A percentile compares a stretch with the other conserved stretches of the same genome.
Conservation (phyloP, 2,329 filamentous ascomycete species). For the Fusarium duplospermum region DNA sequence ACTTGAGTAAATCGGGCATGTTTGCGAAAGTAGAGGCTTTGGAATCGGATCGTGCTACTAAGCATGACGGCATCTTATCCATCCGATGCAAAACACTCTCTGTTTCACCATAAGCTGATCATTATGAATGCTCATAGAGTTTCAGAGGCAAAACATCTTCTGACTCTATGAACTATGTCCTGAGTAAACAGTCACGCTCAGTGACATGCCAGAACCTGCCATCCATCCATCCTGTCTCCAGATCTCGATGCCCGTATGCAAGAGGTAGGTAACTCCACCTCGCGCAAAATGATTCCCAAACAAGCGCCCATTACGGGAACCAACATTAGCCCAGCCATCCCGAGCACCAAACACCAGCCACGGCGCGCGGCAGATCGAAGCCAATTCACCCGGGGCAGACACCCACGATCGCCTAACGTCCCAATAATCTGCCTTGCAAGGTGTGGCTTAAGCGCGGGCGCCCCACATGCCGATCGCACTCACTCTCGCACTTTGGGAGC, state of each 20-base stretch:
- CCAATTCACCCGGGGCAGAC: background rate
- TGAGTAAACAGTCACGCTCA: background rate
- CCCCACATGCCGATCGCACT: constrained; percentile 5
- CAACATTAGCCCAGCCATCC: constrained; percentile 16
- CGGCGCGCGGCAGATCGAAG: constrained; percentile 2
- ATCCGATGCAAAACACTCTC: background rate
- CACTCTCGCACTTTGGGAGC: constrained; percentile 6
- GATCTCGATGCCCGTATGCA: background rate
- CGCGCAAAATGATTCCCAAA: background rate
- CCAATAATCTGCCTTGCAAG: background rate
- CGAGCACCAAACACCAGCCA: constrained; percentile 22
- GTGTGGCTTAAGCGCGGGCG: constrained; percentile 20
- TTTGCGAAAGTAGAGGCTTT: background rate
- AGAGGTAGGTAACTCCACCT: background rate
- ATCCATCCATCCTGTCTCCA: background rate
- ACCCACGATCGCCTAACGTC: background rate
- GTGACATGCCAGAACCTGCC: background rate
- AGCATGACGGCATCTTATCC: background rate
- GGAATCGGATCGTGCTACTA: background rate
- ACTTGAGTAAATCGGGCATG: background rate
- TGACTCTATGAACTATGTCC: background rate
- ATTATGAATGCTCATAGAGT: background rate
- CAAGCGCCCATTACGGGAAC: background rate
- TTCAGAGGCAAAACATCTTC: background rate
- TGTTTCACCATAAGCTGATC: background rate